Base-by-base conservation (phyloP, 2,329 filamentous ascomycete genomes). In the Diaporthe citri region DNA sequence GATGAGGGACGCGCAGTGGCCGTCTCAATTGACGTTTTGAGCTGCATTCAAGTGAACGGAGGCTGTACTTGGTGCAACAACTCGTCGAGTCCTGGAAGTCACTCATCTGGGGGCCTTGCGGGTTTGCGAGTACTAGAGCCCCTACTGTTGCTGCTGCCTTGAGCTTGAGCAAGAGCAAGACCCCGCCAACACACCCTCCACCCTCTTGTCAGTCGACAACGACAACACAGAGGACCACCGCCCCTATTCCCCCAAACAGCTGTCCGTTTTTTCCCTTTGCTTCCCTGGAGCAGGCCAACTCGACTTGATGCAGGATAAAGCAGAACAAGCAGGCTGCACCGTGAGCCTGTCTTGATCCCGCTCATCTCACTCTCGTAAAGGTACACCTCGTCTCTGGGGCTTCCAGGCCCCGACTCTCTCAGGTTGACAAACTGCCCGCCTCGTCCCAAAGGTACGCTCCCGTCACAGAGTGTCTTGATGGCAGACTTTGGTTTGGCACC, bases 1-100 rank as follows among this genome's bases (percentile, higher is more conserved):
- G 22, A 17, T 9, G 36, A 28, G 57, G 15, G 31, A 59, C 31
- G 34, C 20, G 46, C 43, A 25, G n/a, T n/a, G 62, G 22, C 22
- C 31, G 20, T 36, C 28, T 25, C 10, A 34, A 15, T 10, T 25
- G 20, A 36, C 22, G n/a, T 25, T 39, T 67, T n/a, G 31, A 36
- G 31, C 46, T 51, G 22, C 13, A 28, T 52, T 67, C 64, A 67
- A 67, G 64, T 41, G 64, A 67, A 67, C 52, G 3, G 8, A 31
- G 46, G 43, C 31, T 17, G 48, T 67, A 17, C 41, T 34, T 64
- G 60, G 60, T 64, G 60, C 25, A 46, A 43, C 41, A n/a, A 48
- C 12, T 8, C 9, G 5, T 48, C 20, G 41, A 66, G 41, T 48
- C 20, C 60, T 34, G 43, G 20, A 34, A 22, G 62, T 66, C 43